A percentile compares a stretch with the other conserved stretches of the same genome.
These are phyloP conservation scores for Mucor saturninus DNA, from an alignment of 371 early-diverging fungal species.

Conservation along the genomic window DNA sequence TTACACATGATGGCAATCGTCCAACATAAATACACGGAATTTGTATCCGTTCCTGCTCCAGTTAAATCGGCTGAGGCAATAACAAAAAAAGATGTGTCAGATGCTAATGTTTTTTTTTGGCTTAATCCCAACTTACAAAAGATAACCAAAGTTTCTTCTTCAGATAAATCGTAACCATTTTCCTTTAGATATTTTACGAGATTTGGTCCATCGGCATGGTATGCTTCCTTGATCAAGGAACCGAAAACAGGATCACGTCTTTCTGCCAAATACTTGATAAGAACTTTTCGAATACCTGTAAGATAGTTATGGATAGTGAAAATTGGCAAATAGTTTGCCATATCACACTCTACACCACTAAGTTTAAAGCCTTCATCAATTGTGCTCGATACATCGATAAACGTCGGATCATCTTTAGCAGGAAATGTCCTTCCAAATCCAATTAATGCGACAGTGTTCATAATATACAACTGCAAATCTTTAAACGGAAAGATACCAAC, in stretches of 20 bases:
- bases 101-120: neutral
- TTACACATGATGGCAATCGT: constrained; percentile 20
- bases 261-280: neutral
- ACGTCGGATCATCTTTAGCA: constrained; percentile 18
- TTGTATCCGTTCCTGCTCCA: constrained; percentile 25
- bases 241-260: constrained; percentile 7
- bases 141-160: constrained; percentile 2
- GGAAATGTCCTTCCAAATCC: constrained; percentile 6
- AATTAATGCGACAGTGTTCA: constrained; percentile 16
- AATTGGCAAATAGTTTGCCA: constrained; percentile 14
- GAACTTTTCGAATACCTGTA: neutral
- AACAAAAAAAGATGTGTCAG: constrained; percentile 3
- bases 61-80: constrained; percentile 15
- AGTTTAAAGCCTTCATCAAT: constrained; percentile 7
- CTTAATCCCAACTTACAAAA: constrained; percentile 2
- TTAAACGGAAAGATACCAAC: constrained; percentile 5
- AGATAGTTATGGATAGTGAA: constrained; percentile 9
- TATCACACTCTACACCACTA: constrained; percentile 13
- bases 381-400: neutral
- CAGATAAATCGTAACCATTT: neutral
- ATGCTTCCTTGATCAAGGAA: constrained; percentile 2
- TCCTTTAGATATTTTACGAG: constrained; percentile 5
- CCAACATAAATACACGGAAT: constrained; percentile 15
- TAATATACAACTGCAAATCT: constrained; percentile 6
- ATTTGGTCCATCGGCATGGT: neutral